Conservation (phyloP, 768 basidiomycete species). For the Hygrocybe coccinea region DNA sequence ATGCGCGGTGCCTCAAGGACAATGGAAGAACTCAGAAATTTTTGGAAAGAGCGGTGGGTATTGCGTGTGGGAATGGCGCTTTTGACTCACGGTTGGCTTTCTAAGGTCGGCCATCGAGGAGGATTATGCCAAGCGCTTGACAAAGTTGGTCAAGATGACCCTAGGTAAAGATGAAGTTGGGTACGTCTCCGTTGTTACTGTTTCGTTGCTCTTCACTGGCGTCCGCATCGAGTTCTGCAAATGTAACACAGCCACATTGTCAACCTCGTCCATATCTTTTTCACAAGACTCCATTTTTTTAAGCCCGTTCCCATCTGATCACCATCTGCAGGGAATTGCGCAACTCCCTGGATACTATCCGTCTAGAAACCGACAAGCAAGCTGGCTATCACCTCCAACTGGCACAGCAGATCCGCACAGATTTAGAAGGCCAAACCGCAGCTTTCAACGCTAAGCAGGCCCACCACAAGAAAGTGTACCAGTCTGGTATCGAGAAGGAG, state of each 20-base stretch:
- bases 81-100: background rate
- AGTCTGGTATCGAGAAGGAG: slow-evolving; percentile 78
- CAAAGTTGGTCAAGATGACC: slow-evolving; percentile 67
- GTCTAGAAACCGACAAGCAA: slow-evolving; percentile 80
- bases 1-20: slow-evolving; percentile 83
- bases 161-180: slow-evolving; percentile 92
- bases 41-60: slow-evolving; percentile 91
- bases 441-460: slow-evolving; percentile 62
- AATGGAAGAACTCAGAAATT: slow-evolving; percentile 79
- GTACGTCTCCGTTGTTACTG: slow-evolving; percentile 42
- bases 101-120: slow-evolving; percentile 84
- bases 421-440: slow-evolving; percentile 62
- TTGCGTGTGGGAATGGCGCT: background rate
- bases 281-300: too few relatives aligned
- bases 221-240: background rate
- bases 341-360: slow-evolving; percentile 72
- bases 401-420: slow-evolving; percentile 67
- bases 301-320: background rate
- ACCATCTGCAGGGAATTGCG: slow-evolving; percentile 62
- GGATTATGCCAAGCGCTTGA: slow-evolving; percentile 85
- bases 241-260: background rate
- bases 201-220: background rate
- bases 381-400: slow-evolving; percentile 67
- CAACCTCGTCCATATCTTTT: too few relatives aligned
- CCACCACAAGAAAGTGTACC: slow-evolving; percentile 68